Percentiles rank a stretch among this genome's conserved stretches.
Conservation (phyloP, 2,329 filamentous ascomycete genomes). For the Fusarium sp. region DNA sequence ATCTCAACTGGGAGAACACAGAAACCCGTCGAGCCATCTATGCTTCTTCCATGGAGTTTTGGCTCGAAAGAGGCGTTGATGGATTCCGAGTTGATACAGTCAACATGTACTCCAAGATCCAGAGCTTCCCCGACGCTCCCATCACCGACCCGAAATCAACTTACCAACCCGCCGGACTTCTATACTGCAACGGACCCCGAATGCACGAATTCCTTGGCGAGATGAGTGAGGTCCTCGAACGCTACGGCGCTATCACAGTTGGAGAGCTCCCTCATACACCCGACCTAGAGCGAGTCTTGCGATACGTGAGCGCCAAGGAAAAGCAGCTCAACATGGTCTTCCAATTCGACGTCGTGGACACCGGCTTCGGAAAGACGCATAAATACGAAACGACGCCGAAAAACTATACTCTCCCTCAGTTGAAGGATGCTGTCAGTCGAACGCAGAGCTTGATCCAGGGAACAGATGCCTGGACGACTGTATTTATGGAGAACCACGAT, state of each 20-base stretch:
- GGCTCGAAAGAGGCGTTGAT: conserved; percentile 79
- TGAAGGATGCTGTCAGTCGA: conserved; percentile 63
- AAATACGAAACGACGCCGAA: conserved; percentile 64
- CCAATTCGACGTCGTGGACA: conserved; percentile 73
- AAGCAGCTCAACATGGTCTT: conserved; percentile 78
- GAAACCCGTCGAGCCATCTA: conserved; percentile 78
- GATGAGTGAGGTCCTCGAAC: conserved; percentile 71
- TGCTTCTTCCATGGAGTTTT: conserved; percentile 79
- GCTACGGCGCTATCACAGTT: conserved; percentile 77
- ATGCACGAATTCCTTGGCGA: conserved; percentile 77
- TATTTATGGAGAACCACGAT: conserved; percentile 76
- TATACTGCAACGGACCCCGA: conserved; percentile 76
- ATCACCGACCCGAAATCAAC: conserved; percentile 61
- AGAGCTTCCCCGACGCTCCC: conserved; percentile 69
- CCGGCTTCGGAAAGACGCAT: conserved; percentile 65
- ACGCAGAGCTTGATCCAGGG: conserved; percentile 66
- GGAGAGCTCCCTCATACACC: conserved; percentile 76
- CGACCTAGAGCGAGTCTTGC: conserved; percentile 67
- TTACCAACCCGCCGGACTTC: conserved; percentile 66
- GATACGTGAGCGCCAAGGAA: conserved; percentile 70
- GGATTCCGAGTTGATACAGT: conserved; percentile 83
- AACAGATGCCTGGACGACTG: conserved; percentile 72
- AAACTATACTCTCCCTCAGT: conserved; percentile 61
- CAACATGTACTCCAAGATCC: conserved; percentile 77
- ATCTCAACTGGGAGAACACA: conserved; percentile 86